Evolutionary conservation across 306 rosid species (phyloP), one percentile per base, ranked within the genome.

Genomic region (Spatholobus suberectus): DNA sequence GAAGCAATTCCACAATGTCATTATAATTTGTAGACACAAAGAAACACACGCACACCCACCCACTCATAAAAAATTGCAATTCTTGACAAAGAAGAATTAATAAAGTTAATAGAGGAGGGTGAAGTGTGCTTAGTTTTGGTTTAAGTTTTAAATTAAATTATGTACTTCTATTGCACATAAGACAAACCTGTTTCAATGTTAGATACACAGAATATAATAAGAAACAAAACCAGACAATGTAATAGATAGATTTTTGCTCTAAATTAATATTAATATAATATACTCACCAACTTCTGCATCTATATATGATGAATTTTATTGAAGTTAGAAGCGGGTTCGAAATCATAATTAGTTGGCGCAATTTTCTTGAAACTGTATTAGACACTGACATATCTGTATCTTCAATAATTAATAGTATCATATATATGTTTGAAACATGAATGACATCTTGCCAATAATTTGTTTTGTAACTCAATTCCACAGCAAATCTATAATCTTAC

Each of bases 391-490:
- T 5, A 0, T n/a, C n/a, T 27, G 4, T 68, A 40, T 73, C 34
- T 65, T 74, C 47, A 69, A 83, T 51, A 80, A 79, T 24, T 51
- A 80, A 79, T 24, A 47, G 83, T 24, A 83, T 34, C 24, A 43
- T 43, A 44, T 26, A 70, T 40, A 68, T 70, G 5, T 47, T 54
- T 58, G 68, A 54, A 81, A 81, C 72, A 81, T 17, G 77, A 78
- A 57, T 71, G 88, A 81, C 84, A 81, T 57, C 29, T 77, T 57
- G 47, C 54, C 44, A 40, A 74, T 67, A 40, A 74, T 67, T 37
- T 66, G 76, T 58, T 41, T 37, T 59, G 88, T 47, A 47, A 61
- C 82, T 81, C 58, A 84, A 73, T 67, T 77, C 80, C 84, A 80
- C 51, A 81, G 46, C 84, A 78, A 69, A 77, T 84, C 73, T 41